Evolutionary conservation across 768 basidiomycete genomes (phyloP).

Genomic region (Russula griseocarnosa): DNA sequence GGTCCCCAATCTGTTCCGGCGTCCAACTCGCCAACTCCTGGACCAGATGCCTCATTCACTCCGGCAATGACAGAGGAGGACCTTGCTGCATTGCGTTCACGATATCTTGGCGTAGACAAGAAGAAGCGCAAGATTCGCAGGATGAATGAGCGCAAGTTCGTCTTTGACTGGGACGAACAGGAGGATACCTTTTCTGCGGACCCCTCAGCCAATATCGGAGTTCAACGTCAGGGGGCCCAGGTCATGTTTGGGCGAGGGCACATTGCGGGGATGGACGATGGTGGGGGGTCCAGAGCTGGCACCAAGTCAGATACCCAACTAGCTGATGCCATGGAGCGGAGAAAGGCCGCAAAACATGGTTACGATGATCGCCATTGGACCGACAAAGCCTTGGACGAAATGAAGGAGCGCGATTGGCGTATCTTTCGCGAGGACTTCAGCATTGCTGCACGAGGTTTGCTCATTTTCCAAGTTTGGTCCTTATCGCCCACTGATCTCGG

Average conservation of each 20-base stretch:
- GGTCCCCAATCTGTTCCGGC: conserved; percentile 23
- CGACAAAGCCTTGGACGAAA: conserved; percentile 86
- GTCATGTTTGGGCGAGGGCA: conserved; percentile 86
- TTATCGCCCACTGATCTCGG: conserved; percentile 7
- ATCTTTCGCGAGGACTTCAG: conserved; percentile 99
- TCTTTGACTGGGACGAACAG: conserved; percentile 98
- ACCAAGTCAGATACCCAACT: conserved; percentile 46
- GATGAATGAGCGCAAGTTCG: conserved; percentile 94
- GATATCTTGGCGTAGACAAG: conserved; percentile 91
- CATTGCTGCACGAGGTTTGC: conserved; percentile 83
- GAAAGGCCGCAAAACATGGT: conserved; percentile 74
- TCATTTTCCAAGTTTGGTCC: conserved; percentile 1
- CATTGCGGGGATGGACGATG: conserved; percentile 84
- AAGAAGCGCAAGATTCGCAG: conserved; percentile 94
- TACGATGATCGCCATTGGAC: conserved; percentile 97
- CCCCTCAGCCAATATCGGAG: conserved; percentile 65
- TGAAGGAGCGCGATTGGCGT: conserved; percentile 98
- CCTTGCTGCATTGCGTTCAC: conserved; percentile 77
- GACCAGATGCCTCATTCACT: conserved; percentile 41
- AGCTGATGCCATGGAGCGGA: conserved; percentile 77
- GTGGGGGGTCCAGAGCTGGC: conserved; percentile 40
- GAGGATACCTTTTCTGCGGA: conserved; percentile 89
- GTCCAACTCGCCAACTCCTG: conserved; percentile 33
- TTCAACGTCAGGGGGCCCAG: conserved; percentile 74
- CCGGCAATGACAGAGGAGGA: conserved; percentile 79